Evolutionary conservation across 306 rosid species (phyloP), one percentile per base, ranked within the genome.

Genomic region (Fagus sylvatica): DNA sequence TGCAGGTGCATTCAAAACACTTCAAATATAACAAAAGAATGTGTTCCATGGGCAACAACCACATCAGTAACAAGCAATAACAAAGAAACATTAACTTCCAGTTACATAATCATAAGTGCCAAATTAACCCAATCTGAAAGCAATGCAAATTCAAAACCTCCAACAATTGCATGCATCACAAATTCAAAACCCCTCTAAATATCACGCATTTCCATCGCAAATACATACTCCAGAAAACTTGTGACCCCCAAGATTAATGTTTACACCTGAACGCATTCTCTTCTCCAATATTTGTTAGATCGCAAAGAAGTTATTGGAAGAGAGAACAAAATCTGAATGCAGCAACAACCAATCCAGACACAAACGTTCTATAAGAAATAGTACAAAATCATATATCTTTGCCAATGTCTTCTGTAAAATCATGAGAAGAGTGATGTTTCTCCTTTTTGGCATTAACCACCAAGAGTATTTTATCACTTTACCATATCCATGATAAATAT

Each of bases 1-100:
- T 94, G 89, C 84, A 82, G 53, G 75, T 37, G 76, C 41, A 86
- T 74, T 60, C 67, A 34, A 76, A 72, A 70, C 76, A 19, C 32
- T 76, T 73, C 54, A 76, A 32, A 73, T 4, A 65, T 76, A 39
- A 76, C 57, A 61, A 74, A 56, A 49, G 65, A 62, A 61, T 71
- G 48, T 61, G 69, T 61, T n/a, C 12, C 64, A 46, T 48, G 53
- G 39, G 69, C 30, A 55, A 64, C 34, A 22, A 78, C 19, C 65
- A 11, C 61, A 5, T 53, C 69, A 73, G 73, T 59, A 51, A 73
- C 32, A 53, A 70, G 59, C 59, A 60, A 72, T 3, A 76, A 19
- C 36, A 19, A 75, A 22, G 54, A 6, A 70, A 66, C 17, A 15
- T 7, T 51, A 70, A 42, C 81, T 75, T 69, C 36, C 37, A 43